Percentiles rank a stretch among this genome's conserved stretches.
phyloP scores from a whole-genome alignment of 2,329 filamentous ascomycete species.

The Neonectria ditissima region DNA sequence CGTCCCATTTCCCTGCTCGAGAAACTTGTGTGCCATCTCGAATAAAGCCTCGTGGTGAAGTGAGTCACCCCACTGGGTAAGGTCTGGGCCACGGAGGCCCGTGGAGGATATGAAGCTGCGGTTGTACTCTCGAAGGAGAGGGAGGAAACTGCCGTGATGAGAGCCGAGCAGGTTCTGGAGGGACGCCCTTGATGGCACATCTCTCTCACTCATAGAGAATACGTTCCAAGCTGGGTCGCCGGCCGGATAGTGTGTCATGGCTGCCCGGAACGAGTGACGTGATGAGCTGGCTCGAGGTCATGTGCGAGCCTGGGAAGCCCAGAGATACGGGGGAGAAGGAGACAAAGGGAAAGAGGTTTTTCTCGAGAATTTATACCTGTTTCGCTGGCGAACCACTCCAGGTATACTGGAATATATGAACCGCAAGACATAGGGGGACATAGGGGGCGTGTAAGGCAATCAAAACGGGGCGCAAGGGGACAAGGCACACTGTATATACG shows the following conservation, averaged over 20 bases:
- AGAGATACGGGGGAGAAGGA: neutral
- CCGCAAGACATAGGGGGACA: neutral
- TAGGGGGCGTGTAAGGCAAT: neutral
- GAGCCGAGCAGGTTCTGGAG: neutral
- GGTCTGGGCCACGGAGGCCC: neutral
- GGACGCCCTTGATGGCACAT: neutral
- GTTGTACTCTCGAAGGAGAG: neutral
- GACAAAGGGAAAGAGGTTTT: too few relatives aligned
- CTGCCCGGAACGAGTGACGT: neutral
- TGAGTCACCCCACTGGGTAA: neutral
- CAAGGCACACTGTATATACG: neutral
- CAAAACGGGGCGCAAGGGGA: neutral
- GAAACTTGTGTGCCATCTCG: constrained; percentile 21
- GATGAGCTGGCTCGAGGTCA: neutral
- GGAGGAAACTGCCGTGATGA: neutral
- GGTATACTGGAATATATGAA: too few relatives aligned
- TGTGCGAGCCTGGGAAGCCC: neutral
- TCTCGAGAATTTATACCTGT: neutral
- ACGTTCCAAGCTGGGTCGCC: neutral
- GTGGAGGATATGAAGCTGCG: constrained; percentile 1
- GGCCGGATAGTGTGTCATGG: neutral
- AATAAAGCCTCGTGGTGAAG: neutral
- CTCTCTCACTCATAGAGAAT: neutral
- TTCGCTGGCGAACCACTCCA: neutral
- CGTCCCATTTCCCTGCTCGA: neutral